phyloP scores from a whole-genome alignment of 495 filamentous ascomycete species.

The Penicillium salamii region DNA sequence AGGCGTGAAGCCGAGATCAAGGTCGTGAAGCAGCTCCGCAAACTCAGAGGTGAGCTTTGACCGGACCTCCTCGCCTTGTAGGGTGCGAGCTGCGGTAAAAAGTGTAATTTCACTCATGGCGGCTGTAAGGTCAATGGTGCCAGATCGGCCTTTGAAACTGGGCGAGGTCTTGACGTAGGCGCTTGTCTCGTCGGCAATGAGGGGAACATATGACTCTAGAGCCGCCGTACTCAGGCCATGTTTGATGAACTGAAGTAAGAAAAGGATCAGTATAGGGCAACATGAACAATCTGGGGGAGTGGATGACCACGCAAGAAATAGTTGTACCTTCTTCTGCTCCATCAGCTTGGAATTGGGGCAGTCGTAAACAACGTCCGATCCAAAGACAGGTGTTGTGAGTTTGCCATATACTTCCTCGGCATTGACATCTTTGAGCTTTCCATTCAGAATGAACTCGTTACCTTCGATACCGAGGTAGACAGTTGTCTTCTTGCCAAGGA shows the following conservation, averaged over 20 bases:
- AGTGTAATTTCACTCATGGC: constrained; percentile 83
- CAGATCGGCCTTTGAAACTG: constrained; percentile 65
- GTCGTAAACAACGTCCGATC: constrained; percentile 83
- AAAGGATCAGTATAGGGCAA: background rate
- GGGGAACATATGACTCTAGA: constrained; percentile 72
- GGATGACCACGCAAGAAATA: too few species aligned
- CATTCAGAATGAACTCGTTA: constrained; percentile 86
- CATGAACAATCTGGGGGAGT: too few species aligned
- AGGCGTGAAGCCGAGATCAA: constrained; percentile 79
- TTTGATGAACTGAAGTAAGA: constrained; percentile 67
- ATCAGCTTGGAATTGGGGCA: constrained; percentile 83
- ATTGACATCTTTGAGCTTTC: constrained; percentile 75
- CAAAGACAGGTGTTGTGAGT: constrained; percentile 83
- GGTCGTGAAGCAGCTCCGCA: constrained; percentile 74
- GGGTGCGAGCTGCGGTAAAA: constrained; percentile 75
- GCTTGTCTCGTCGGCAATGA: constrained; percentile 73
- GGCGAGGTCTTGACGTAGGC: constrained; percentile 63
- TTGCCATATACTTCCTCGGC: constrained; percentile 81
- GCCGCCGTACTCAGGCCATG: constrained; percentile 74
- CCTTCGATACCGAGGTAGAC: constrained; percentile 74
- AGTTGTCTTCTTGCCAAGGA: constrained; percentile 73
- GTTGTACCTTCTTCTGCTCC: constrained; percentile 68
- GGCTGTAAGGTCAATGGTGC: constrained; percentile 60
- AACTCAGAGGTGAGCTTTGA: constrained; percentile 63
- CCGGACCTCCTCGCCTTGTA: constrained; percentile 80